These are phyloP conservation scores for Lanmaoa pseudosensibilis DNA, from an alignment of 768 basidiomycete species.

Conservation along the genomic window DNA sequence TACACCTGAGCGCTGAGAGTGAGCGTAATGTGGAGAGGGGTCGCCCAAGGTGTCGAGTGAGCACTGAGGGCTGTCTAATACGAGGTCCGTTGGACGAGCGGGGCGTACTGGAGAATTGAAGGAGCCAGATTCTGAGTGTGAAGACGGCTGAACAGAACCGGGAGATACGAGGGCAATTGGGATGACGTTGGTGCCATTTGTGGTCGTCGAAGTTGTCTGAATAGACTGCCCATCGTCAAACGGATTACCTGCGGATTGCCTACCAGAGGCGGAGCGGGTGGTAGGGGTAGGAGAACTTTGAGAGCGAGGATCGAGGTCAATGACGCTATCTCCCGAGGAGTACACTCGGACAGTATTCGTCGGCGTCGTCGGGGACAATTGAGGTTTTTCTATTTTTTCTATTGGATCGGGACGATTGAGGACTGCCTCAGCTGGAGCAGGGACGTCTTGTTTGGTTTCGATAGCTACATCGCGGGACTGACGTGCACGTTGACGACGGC, in stretches of 20 bases:
- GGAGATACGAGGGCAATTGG: constrained; percentile 80
- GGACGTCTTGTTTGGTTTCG: constrained; percentile 57
- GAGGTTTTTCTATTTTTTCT: constrained; percentile 70
- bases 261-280: constrained; percentile 18
- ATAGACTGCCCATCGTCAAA: constrained; percentile 80
- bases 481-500: constrained; percentile 51
- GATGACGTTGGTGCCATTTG: constrained; percentile 82
- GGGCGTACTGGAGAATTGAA: constrained; percentile 52
- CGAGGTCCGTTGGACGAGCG: constrained; percentile 56
- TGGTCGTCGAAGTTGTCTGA: constrained; percentile 69
- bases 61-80: constrained; percentile 61
- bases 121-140: constrained; percentile 32
- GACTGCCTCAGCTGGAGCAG: constrained; percentile 74
- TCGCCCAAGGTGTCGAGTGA: constrained; percentile 49
- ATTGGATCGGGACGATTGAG: constrained; percentile 81
- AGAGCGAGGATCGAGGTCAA: constrained; percentile 60
- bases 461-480: constrained; percentile 29
- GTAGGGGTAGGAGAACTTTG: constrained; percentile 29
- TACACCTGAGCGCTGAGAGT: constrained; percentile 54
- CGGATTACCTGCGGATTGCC: constrained; percentile 51
- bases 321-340: constrained; percentile 48
- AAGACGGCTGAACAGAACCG: constrained; percentile 40
- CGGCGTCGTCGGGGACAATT: constrained; percentile 8
- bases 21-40: constrained; percentile 38
- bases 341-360: constrained; percentile 49